Percentiles rank a stretch among this genome's conserved stretches.
Evolutionary conservation across 2,329 filamentous ascomycete species (phyloP).

Genomic region (Paecilomyces sp.): DNA sequence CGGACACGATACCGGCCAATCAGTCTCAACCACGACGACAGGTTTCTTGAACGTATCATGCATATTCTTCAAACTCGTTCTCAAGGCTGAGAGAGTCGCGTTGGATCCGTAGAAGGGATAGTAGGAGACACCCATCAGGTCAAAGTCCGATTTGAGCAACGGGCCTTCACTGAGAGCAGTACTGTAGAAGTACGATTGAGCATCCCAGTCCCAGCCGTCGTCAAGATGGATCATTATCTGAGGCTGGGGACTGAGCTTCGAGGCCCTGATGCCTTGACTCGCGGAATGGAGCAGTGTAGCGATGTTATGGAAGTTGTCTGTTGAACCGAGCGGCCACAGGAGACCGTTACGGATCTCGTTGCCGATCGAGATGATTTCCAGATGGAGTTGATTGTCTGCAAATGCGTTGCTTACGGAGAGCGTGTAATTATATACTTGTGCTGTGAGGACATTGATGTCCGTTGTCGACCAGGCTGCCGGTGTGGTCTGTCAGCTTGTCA

Average conservation of each 20-base stretch:
- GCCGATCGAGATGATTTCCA: constrained; percentile 61
- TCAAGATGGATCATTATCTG: constrained; percentile 70
- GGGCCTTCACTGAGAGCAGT: constrained; percentile 47
- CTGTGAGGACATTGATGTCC: constrained; percentile 51
- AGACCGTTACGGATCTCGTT: constrained; percentile 66
- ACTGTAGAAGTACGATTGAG: constrained; percentile 61
- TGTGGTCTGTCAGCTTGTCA: constrained; percentile 30
- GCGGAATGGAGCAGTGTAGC: constrained; percentile 59
- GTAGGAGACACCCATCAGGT: constrained; percentile 66
- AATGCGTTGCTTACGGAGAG: constrained; percentile 55
- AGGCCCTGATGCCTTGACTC: constrained; percentile 58
- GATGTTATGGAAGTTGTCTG: constrained; percentile 52
- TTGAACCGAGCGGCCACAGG: constrained; percentile 58
- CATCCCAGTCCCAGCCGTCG: constrained; percentile 65
- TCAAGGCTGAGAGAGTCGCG: constrained; percentile 54
- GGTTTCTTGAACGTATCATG: constrained; percentile 57
- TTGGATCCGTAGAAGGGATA: constrained; percentile 62
- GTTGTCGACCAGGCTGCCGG: constrained; percentile 57
- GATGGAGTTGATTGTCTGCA: constrained; percentile 46
- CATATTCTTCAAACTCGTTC: constrained; percentile 52
- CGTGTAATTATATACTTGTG: constrained; percentile 64
- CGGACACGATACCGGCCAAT: constrained; percentile 62
- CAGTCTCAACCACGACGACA: constrained; percentile 61
- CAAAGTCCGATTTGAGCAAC: constrained; percentile 51
- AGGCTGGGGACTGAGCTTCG: constrained; percentile 48